Evolutionary conservation across 2,329 filamentous ascomycete genomes (phyloP).

Genomic region (Xylariaceae sp.): DNA sequence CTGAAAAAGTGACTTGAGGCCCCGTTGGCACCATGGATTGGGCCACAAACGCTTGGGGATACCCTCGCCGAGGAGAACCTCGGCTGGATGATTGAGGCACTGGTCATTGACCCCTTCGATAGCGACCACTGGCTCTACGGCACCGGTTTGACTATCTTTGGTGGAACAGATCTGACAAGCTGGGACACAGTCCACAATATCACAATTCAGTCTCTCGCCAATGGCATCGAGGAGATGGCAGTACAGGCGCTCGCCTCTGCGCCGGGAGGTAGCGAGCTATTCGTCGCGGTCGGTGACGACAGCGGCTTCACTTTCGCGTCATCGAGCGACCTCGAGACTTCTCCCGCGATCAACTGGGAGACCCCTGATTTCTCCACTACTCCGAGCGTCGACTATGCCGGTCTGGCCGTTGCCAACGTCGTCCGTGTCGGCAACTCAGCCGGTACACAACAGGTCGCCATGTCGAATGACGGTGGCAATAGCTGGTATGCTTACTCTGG

Average conservation of each 20-base stretch:
- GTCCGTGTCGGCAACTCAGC: constrained; percentile 47
- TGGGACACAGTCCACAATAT: constrained; percentile 48
- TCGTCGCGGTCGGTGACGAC: constrained; percentile 49
- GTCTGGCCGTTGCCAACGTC: constrained; percentile 42
- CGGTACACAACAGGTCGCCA: constrained; percentile 42
- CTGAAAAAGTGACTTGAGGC: too few relatives aligned
- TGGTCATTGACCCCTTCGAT: constrained; percentile 56
- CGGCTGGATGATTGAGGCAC: constrained; percentile 59
- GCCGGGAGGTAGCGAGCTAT: constrained; percentile 47
- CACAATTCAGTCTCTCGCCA: constrained; percentile 47
- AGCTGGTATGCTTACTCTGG: constrained; percentile 47
- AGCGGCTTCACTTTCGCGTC: constrained; percentile 47
- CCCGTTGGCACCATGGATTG: too few relatives aligned
- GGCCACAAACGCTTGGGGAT: too few relatives aligned
- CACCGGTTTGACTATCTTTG: constrained; percentile 54
- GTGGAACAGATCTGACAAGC: constrained; percentile 50
- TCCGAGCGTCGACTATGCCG: constrained; percentile 46
- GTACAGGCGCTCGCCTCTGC: constrained; percentile 46
- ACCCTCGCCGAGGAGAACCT: constrained; percentile 47
- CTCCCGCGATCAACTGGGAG: constrained; percentile 44
- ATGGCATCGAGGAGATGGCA: constrained; percentile 53
- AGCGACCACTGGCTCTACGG: constrained; percentile 59
- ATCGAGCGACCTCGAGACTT: constrained; percentile 35
- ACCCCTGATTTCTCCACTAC: constrained; percentile 44
- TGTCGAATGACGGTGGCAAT: constrained; percentile 47